A percentile compares a stretch with the other conserved stretches of the same genome.
Conservation (phyloP, 2,329 filamentous ascomycete species). For the Colletotrichum agaves region DNA sequence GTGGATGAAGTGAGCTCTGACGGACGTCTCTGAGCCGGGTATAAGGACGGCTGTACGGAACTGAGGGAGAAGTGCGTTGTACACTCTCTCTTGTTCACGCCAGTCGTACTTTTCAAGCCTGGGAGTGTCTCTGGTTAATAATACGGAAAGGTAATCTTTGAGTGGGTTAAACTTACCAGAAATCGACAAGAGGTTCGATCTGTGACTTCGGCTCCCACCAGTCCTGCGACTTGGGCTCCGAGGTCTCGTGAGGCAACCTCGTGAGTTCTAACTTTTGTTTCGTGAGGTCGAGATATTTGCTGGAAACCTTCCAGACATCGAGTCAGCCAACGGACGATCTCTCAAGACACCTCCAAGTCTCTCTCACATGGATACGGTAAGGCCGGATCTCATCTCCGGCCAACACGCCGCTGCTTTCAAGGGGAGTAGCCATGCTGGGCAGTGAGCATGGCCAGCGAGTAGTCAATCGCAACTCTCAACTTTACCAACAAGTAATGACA, state of each 20-base stretch:
- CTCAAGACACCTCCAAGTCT: background rate
- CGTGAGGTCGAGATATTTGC: slow-evolving; percentile 74
- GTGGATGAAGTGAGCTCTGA: slow-evolving; percentile 75
- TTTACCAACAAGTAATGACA: background rate
- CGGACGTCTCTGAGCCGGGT: slow-evolving; percentile 51
- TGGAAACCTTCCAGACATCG: slow-evolving; percentile 61
- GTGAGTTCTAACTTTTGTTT: slow-evolving; percentile 74
- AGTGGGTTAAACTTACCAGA: slow-evolving; percentile 58
- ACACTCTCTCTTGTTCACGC: slow-evolving; percentile 66
- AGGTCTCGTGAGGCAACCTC: slow-evolving; percentile 69
- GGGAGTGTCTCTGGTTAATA: background rate
- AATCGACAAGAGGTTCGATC: slow-evolving; percentile 73
- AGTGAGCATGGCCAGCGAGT: background rate
- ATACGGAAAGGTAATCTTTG: background rate
- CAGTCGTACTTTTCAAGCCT: slow-evolving; percentile 76
- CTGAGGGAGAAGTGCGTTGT: slow-evolving; percentile 71
- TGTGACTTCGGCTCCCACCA: slow-evolving; percentile 71
- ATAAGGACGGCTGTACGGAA: slow-evolving; percentile 67
- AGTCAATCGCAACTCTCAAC: background rate
- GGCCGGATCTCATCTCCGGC: slow-evolving; percentile 59
- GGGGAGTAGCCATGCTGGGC: slow-evolving; percentile 17
- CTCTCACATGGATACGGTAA: slow-evolving; percentile 68
- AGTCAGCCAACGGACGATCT: slow-evolving; percentile 42
- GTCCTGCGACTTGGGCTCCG: slow-evolving; percentile 57
- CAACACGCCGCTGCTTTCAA: slow-evolving; percentile 14